Conservation (phyloP, 1,284 basidiomycete genomes). For the Apiotrichum sp. region DNA sequence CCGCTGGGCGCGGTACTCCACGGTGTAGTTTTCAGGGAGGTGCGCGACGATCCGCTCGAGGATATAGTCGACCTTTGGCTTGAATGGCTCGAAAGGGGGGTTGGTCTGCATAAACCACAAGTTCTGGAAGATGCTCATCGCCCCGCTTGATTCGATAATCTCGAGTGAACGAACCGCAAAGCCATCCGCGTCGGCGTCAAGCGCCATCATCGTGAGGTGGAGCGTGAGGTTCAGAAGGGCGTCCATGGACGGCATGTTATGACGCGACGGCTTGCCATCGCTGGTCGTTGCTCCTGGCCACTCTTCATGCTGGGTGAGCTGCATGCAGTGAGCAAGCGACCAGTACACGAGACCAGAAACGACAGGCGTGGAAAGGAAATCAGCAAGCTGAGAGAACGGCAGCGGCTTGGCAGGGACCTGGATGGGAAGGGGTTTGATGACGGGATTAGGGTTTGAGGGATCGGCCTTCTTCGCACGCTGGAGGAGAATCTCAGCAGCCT, state of each 20-base stretch:
- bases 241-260: constrained; percentile 33
- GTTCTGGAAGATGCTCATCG: constrained; percentile 53
- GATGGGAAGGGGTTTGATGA: constrained; percentile 67
- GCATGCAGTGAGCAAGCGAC: constrained; percentile 32
- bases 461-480: constrained; percentile 57
- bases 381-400: constrained; percentile 33
- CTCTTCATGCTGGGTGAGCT: constrained; percentile 24
- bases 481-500: constrained; percentile 76
- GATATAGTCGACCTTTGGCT: constrained; percentile 66
- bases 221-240: constrained; percentile 77
- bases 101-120: constrained; percentile 69
- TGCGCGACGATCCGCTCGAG: constrained; percentile 58
- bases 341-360: constrained; percentile 34
- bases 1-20: constrained; percentile 47
- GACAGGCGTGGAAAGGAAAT: constrained; percentile 31
- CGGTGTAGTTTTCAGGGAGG: constrained; percentile 48
- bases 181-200: constrained; percentile 59
- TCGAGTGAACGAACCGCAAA: constrained; percentile 60
- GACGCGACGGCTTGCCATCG: constrained; percentile 16
- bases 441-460: constrained; percentile 52
- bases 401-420: constrained; percentile 48
- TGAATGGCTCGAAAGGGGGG: constrained; percentile 65
- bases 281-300: constrained; percentile 21
- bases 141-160: constrained; percentile 48
- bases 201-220: constrained; percentile 75